phyloP scores from a whole-genome alignment of 177 flowering plant genomes.

The Vitis hybrid region DNA sequence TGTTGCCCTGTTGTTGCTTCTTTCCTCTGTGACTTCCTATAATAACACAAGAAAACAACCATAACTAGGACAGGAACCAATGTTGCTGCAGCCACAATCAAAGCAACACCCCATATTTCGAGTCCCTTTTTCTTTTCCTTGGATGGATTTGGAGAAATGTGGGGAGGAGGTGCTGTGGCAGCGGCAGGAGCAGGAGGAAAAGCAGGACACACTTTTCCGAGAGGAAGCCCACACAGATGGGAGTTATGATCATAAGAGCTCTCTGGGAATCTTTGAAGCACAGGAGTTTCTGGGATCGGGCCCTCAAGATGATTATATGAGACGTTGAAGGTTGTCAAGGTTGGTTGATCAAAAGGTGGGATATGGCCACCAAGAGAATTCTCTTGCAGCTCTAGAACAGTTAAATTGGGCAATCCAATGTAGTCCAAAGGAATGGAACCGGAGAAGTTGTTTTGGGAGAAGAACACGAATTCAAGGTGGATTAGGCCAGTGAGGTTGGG shows the following conservation, averaged over 20 bases:
- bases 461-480: constrained; percentile 23
- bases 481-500: constrained; percentile 41
- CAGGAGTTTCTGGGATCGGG: constrained; percentile 36
- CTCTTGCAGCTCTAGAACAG: constrained; percentile 35
- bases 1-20: constrained; percentile 9
- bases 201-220: constrained; percentile 28
- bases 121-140: constrained; percentile 13
- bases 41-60: constrained; percentile 28
- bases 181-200: constrained; percentile 17
- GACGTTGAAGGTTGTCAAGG: constrained; percentile 36
- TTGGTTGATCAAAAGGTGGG: constrained; percentile 45
- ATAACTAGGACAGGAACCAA: constrained; percentile 30
- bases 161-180: constrained; percentile 18
- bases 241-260: constrained; percentile 37
- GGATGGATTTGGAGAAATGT: constrained; percentile 11
- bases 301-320: constrained; percentile 43
- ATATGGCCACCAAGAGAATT: constrained; percentile 38
- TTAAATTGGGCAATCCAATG: constrained; percentile 25
- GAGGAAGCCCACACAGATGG: constrained; percentile 42
- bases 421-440: constrained; percentile 39
- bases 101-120: constrained; percentile 29
- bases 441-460: constrained; percentile 38
- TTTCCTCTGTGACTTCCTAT: constrained; percentile 14
- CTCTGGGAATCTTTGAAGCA: constrained; percentile 32
- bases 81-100: constrained; percentile 40